Evolutionary conservation across 2,329 filamentous ascomycete genomes (phyloP).

Genomic region (Amesomyces nigricolor): DNA sequence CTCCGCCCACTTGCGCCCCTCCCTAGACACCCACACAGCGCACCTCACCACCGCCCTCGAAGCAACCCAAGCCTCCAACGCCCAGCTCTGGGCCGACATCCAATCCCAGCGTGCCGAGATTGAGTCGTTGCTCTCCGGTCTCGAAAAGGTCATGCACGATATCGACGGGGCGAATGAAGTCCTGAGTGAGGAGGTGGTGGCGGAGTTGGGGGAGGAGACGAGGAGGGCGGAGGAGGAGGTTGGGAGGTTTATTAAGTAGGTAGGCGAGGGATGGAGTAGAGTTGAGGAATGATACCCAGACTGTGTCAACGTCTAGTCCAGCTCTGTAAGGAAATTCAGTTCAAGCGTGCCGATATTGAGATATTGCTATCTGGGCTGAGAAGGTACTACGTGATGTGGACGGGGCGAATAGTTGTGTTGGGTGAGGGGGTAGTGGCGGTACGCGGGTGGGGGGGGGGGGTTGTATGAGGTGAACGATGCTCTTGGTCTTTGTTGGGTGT

Average conservation of each 20-base stretch:
- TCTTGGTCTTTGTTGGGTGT: too few species aligned
- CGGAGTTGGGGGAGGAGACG: conserved; percentile 47
- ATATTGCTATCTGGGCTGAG: too few species aligned
- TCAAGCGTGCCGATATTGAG: too few species aligned
- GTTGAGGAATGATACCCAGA: too few species aligned
- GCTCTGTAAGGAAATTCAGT: too few species aligned
- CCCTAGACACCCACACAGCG: conserved; percentile 47
- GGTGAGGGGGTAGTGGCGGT: too few species aligned
- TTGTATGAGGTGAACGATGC: too few species aligned
- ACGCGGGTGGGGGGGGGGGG: too few species aligned
- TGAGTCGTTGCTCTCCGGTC: conserved; percentile 41
- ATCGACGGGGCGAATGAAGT: conserved; percentile 48
- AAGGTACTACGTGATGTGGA: too few species aligned
- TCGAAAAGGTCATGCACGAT: conserved; percentile 50
- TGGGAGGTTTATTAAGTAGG: conserved; percentile 16
- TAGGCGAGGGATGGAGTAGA: not conserved
- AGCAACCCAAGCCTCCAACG: conserved; percentile 53
- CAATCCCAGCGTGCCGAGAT: conserved; percentile 51
- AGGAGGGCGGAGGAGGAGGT: conserved; percentile 41
- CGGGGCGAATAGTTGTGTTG: too few species aligned
- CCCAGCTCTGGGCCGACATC: conserved; percentile 46
- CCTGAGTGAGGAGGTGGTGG: conserved; percentile 40
- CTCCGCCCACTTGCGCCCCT: conserved; percentile 48
- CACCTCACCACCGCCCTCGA: conserved; percentile 53
- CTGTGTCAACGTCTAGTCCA: too few species aligned